Conservation (phyloP, 805 yeast species). For the Pichia membranifaciens region DNA sequence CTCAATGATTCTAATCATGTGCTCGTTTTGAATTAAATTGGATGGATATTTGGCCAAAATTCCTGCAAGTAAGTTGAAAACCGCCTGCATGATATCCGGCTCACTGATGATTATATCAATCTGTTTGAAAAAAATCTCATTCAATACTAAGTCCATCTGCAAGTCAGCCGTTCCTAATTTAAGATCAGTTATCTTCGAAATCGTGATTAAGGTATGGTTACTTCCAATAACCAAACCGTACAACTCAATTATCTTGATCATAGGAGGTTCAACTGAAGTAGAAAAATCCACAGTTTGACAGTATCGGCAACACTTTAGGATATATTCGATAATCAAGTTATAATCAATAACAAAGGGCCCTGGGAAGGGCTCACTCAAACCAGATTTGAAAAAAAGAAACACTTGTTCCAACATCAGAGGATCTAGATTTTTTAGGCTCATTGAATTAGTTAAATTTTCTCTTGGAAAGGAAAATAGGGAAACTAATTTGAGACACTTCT, state of each 20-base stretch:
- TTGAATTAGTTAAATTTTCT: background rate
- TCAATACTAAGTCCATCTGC: constrained; percentile 30
- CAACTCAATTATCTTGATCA: constrained; percentile 28
- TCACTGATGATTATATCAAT: constrained; percentile 37
- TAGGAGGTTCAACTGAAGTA: constrained; percentile 30
- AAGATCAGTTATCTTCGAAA: constrained; percentile 9
- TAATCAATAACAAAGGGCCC: constrained; percentile 61
- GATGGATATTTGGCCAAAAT: constrained; percentile 16
- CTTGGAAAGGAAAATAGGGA: constrained; percentile 8
- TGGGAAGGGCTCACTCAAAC: constrained; percentile 53
- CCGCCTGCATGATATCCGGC: constrained; percentile 52
- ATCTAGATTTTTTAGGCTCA: constrained; percentile 33
- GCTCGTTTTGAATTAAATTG: constrained; percentile 32
- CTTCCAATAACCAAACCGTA: constrained; percentile 29
- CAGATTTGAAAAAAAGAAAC: constrained; percentile 55
- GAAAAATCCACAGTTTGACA: constrained; percentile 31
- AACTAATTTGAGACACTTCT: constrained; percentile 9
- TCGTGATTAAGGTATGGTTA: constrained; percentile 29
- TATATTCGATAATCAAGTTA: constrained; percentile 37
- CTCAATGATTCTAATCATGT: constrained; percentile 23
- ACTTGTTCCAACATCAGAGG: constrained; percentile 57
- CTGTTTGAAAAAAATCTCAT: constrained; percentile 34
- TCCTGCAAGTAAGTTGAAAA: constrained; percentile 40
- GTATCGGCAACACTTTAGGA: constrained; percentile 29
- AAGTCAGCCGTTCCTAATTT: constrained; percentile 23